Percentiles rank a stretch among this genome's conserved stretches.
phyloP scores from a whole-genome alignment of 345 rosid species.

The Eucalyptus curtisii region DNA sequence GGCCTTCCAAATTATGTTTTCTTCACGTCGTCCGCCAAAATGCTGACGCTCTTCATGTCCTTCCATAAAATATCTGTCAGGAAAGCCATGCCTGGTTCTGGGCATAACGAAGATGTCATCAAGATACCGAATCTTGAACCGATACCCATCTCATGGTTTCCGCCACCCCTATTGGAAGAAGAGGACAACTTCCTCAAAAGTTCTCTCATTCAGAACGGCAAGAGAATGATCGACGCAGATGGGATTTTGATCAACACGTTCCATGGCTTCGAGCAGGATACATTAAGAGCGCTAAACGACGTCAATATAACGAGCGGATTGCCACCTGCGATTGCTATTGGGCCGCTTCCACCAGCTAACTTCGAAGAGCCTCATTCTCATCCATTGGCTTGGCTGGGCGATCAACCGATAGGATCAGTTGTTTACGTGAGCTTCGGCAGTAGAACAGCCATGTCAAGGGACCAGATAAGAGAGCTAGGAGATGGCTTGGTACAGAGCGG shows the following conservation, averaged over 20 bases:
- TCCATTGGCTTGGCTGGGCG: slow-evolving; percentile 22
- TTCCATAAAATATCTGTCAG: neutral
- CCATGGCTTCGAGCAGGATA: slow-evolving; percentile 10
- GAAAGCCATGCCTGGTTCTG: neutral
- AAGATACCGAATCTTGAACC: slow-evolving; percentile 14
- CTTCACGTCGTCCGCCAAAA: slow-evolving; percentile 31
- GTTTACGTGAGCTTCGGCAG: slow-evolving; percentile 33
- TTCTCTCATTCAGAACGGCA: neutral
- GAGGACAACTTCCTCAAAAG: neutral
- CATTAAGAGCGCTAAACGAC: neutral
- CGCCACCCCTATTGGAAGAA: neutral
- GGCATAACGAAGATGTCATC: neutral
- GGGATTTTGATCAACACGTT: slow-evolving; percentile 31
- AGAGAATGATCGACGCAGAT: neutral
- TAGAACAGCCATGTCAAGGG: slow-evolving; percentile 11
- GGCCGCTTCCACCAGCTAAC: slow-evolving; percentile 4
- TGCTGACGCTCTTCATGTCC: slow-evolving; percentile 16
- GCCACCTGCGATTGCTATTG: slow-evolving; percentile 8
- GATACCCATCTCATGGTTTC: slow-evolving; percentile 10
- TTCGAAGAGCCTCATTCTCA: neutral
- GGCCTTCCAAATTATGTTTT: slow-evolving; percentile 18
- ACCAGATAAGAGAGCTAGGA: slow-evolving; percentile 25
- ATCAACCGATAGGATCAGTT: slow-evolving; percentile 12
- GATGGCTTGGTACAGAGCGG: slow-evolving; percentile 16
- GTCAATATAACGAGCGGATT: neutral